Conservation (phyloP, 495 filamentous ascomycete species). For the Glonium stellatum region DNA sequence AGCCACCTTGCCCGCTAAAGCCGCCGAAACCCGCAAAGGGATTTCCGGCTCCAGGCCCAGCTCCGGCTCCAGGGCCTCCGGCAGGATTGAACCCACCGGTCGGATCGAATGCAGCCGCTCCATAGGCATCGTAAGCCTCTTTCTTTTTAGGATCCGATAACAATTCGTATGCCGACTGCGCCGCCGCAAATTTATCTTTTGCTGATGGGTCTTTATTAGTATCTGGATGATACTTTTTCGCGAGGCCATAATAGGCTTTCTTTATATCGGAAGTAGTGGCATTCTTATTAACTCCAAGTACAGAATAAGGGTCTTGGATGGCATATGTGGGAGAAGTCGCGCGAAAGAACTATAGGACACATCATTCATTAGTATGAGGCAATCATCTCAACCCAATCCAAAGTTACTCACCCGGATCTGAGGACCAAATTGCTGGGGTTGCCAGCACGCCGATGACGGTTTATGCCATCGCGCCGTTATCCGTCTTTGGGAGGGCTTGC, state of each 20-base stretch:
- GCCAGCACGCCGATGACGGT: slow-evolving; percentile 13
- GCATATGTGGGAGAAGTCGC: slow-evolving; percentile 55
- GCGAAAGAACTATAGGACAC: slow-evolving; percentile 62
- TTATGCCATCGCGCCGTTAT: slow-evolving; percentile 15
- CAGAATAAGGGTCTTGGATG: slow-evolving; percentile 74
- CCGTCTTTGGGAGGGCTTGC: slow-evolving; percentile 19
- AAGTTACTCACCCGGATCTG: slow-evolving; percentile 17
- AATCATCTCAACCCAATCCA: background rate
- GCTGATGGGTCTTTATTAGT: slow-evolving; percentile 89
- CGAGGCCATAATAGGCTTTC: slow-evolving; percentile 94
- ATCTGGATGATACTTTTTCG: slow-evolving; percentile 98
- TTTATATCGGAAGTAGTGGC: slow-evolving; percentile 88
- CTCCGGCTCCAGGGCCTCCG: slow-evolving; percentile 50
- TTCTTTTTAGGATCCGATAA: slow-evolving; percentile 87
- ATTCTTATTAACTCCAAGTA: slow-evolving; percentile 73
- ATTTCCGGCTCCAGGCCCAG: slow-evolving; percentile 38
- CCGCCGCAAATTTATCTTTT: slow-evolving; percentile 89
- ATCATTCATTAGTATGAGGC: slow-evolving; percentile 1
- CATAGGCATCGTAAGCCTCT: slow-evolving; percentile 83
- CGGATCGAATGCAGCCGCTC: slow-evolving; percentile 81
- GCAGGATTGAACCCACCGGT: slow-evolving; percentile 60
- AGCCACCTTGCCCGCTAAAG: slow-evolving; percentile 49
- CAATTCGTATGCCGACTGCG: slow-evolving; percentile 86
- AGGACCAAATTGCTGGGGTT: slow-evolving; percentile 10
- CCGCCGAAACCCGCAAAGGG: slow-evolving; percentile 45